A percentile compares a stretch with the other conserved stretches of the same genome.
Conservation (phyloP, 495 filamentous ascomycete species). For the Neurospora sp. region DNA sequence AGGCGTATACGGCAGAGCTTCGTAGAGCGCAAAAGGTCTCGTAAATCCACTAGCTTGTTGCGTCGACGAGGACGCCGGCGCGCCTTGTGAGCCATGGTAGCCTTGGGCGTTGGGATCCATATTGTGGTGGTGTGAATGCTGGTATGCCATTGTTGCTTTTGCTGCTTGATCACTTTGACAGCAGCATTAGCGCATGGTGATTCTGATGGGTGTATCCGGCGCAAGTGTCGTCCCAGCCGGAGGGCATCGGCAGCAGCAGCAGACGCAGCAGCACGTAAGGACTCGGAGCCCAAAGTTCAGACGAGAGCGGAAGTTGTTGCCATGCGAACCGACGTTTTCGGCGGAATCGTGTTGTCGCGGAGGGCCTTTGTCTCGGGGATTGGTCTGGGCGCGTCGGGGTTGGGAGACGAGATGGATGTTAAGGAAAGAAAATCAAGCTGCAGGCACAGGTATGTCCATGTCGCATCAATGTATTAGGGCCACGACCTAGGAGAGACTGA, state of each 20-base stretch:
- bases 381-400: not conserved
- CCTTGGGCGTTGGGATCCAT: not conserved
- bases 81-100: not conserved
- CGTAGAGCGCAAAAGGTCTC: slow-evolving; percentile 51
- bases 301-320: not conserved
- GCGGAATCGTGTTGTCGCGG: not conserved
- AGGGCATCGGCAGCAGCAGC: not conserved
- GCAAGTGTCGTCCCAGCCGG: not conserved
- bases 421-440: not conserved
- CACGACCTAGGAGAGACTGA: not conserved
- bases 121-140: slow-evolving; percentile 14
- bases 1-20: slow-evolving; percentile 85
- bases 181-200: not conserved
- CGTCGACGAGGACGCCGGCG: not conserved
- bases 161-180: slow-evolving; percentile 9
- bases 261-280: not conserved
- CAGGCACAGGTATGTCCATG: not conserved
- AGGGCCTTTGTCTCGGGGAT: not conserved
- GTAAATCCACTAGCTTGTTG: slow-evolving; percentile 3
- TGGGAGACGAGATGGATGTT: not conserved
- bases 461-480: not conserved
- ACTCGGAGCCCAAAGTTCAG: not conserved
- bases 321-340: not conserved
- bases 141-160: slow-evolving; percentile 27
- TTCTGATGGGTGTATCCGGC: not conserved